Evolutionary conservation across 2,329 filamentous ascomycete genomes (phyloP), one percentile per base, ranked within the genome.

Genomic region (Chalaropsis thielavioides): DNA sequence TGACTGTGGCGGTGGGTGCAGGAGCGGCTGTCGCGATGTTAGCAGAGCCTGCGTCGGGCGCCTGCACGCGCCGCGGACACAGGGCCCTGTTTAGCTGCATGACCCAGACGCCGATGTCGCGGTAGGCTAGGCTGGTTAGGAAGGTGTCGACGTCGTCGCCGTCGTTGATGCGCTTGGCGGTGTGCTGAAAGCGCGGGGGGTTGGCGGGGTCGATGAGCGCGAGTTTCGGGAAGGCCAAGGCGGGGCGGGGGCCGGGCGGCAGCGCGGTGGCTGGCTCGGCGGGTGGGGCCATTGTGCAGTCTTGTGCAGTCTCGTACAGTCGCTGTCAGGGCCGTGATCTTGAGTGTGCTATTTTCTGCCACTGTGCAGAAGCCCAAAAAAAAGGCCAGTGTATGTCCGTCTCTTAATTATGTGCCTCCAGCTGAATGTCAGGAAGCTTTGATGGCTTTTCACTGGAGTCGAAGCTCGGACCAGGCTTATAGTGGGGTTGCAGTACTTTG

Each of bases 61-160:
- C 35, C 35, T 38, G 35, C 72, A 31, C 70, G 69, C 81, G 85
- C 22, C 83, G 79, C 0, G 92, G 92, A 69, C 92, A 89, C 76
- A 97, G 84, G 11, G 92, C 83, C 66, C 87, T 84, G 74, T 96
- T 97, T 61, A 99, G 84, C 76, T 97, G 94, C 69, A 95, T 80
- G 59, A 97, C 78, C 73, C 96, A 97, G 59, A 83, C 81, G 74
- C 90, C 88, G 64, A 99, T 89, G 72, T 96, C 90, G 66, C 84
- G 82, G 76, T 97, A 96, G 56, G 90, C 94, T 69, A 83, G 83
- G 61, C 89, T 91, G 8, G 81, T 82, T 63, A 95, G 83, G 74
- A 97, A 99, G 68, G 81, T 83, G 22, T 83, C 75, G 64, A 99
- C 88, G 79, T 97, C 91, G 67, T 86, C 78, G 65, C 87, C 87